Conservation (phyloP, 2,329 filamentous ascomycete species). For the Neonectria magnoliae region DNA sequence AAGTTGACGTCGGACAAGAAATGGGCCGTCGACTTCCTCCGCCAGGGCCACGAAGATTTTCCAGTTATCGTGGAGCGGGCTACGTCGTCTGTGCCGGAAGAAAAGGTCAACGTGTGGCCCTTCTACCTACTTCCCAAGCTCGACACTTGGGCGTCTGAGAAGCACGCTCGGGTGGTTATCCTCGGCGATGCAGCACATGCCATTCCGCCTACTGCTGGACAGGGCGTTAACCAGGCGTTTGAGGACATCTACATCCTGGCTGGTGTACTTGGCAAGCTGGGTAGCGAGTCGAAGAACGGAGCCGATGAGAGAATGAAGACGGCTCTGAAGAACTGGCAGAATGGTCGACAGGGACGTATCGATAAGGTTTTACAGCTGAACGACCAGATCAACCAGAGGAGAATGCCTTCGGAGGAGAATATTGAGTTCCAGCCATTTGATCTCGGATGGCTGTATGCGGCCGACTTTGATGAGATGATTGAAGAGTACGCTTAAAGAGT, state of each 20-base stretch:
- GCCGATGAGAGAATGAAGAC: conserved; percentile 34
- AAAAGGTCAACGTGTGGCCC: conserved; percentile 58
- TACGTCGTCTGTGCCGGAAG: conserved; percentile 43
- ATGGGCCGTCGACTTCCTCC: conserved; percentile 47
- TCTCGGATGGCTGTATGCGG: conserved; percentile 55
- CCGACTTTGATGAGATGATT: conserved; percentile 50
- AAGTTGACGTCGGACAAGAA: conserved; percentile 51
- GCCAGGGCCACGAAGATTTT: conserved; percentile 47
- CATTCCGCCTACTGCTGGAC: conserved; percentile 58
- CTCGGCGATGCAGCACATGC: conserved; percentile 61
- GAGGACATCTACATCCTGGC: conserved; percentile 61
- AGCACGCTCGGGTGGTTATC: conserved; percentile 52
- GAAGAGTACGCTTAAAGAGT: conserved; percentile 27
- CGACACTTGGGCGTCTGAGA: conserved; percentile 53
- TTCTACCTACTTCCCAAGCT: conserved; percentile 60
- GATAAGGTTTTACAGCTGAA: conserved; percentile 60
- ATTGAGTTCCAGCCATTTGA: conserved; percentile 45
- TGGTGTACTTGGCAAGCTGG: conserved; percentile 46
- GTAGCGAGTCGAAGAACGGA: conserved; percentile 30
- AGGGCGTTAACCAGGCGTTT: conserved; percentile 59
- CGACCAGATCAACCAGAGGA: conserved; percentile 56
- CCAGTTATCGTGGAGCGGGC: conserved; percentile 50
- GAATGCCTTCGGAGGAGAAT: conserved; percentile 51
- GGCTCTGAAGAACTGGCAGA: conserved; percentile 53
- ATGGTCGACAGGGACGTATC: conserved; percentile 57